These are phyloP conservation scores for Physaria fendleri DNA, from an alignment of 345 rosid genomes.

Conservation along the genomic window DNA sequence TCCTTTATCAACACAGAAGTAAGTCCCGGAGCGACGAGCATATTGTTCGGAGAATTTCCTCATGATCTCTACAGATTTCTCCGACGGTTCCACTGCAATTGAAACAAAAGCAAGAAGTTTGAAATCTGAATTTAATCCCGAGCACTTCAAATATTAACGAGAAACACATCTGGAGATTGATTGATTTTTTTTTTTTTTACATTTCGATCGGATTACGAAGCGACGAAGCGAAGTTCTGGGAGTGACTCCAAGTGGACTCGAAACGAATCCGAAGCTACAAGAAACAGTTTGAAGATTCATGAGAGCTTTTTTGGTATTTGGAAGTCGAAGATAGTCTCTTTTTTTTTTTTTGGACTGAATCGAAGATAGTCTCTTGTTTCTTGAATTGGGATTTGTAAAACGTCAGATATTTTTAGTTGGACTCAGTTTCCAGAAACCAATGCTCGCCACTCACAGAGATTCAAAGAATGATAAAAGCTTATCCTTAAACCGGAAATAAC, in stretches of 20 bases:
- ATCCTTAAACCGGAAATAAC: constrained; percentile 9
- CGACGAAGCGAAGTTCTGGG: constrained; percentile 34
- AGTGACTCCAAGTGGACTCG: constrained; percentile 30
- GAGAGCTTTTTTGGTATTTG: background rate
- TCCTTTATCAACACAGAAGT: constrained; percentile 84
- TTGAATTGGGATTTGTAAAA: background rate
- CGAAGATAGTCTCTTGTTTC: background rate
- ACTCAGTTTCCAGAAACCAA: background rate
- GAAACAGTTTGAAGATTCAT: constrained; percentile 52
- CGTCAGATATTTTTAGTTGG: background rate
- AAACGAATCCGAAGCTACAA: constrained; percentile 36
- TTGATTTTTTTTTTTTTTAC: too few species aligned
- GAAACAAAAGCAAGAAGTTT: constrained; percentile 2
- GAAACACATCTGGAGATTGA: background rate
- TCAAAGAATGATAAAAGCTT: constrained; percentile 3
- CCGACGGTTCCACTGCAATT: constrained; percentile 78
- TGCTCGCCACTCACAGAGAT: constrained; percentile 18
- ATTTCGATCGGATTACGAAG: constrained; percentile 42
- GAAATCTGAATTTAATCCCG: background rate
- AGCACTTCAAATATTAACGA: background rate
- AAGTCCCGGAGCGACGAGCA: constrained; percentile 89
- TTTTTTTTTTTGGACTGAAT: too few species aligned
- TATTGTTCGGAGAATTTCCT: constrained; percentile 98
- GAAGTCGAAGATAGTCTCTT: constrained; percentile 8
- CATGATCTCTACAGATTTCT: constrained; percentile 87